Percentiles rank a stretch among this genome's conserved stretches.
These are phyloP conservation scores for Solanum acaule DNA, from an alignment of 257 asterid genomes.

Conservation along the genomic window DNA sequence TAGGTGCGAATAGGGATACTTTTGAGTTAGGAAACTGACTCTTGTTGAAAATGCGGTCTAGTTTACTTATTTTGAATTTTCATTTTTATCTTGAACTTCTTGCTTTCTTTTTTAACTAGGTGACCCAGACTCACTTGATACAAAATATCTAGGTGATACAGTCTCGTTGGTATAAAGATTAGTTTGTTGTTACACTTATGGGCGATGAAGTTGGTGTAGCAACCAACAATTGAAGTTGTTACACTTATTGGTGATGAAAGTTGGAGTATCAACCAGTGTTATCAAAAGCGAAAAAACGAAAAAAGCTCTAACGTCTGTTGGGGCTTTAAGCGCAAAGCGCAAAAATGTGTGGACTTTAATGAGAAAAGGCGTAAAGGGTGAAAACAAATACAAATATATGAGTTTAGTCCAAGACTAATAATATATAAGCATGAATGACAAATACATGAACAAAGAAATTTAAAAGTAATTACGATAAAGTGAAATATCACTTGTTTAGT, in stretches of 20 bases:
- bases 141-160: not conserved
- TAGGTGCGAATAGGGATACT: not conserved
- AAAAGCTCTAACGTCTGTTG: too few species aligned
- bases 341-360: not conserved
- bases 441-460: not conserved
- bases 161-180: not conserved
- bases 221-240: not conserved
- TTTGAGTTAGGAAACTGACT: not conserved
- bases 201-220: not conserved
- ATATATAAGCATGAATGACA: not conserved
- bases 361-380: not conserved
- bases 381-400: not conserved
- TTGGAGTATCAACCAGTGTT: not conserved
- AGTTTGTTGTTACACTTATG: not conserved
- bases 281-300: not conserved
- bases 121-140: not conserved
- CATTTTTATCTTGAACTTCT: not conserved
- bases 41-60: not conserved
- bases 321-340: too few species aligned
- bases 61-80: not conserved
- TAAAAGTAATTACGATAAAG: too few species aligned
- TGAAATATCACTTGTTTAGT: not conserved
- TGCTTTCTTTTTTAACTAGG: not conserved
- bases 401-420: not conserved
- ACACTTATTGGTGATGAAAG: not conserved